phyloP scores from a whole-genome alignment of 306 rosid species.

The Begonia peltatifolia region DNA sequence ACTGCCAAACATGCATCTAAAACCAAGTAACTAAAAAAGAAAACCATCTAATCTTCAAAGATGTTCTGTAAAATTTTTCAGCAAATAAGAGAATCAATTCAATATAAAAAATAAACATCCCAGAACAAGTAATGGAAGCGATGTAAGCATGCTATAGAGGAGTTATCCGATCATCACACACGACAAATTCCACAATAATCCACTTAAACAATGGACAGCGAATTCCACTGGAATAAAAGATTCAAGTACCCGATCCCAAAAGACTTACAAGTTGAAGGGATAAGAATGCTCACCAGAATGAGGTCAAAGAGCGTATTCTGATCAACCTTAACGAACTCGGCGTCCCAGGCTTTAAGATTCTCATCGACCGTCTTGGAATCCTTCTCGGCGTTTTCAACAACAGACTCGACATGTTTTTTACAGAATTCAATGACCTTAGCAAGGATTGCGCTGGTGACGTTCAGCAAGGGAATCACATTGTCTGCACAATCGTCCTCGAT shows the following conservation, averaged over 20 bases:
- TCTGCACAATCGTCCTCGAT: slow-evolving; percentile 9
- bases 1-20: too few species aligned
- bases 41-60: too few species aligned
- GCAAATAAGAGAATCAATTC: too few species aligned
- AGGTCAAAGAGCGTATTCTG: slow-evolving; percentile 15
- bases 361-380: not conserved
- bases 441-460: slow-evolving; percentile 12
- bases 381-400: not conserved
- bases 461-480: slow-evolving; percentile 10
- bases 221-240: not conserved
- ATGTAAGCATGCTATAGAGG: too few species aligned
- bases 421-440: slow-evolving; percentile 20
- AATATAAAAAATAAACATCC: too few species aligned
- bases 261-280: not conserved
- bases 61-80: too few species aligned
- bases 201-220: too few species aligned
- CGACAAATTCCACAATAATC: too few species aligned
- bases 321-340: slow-evolving; percentile 11
- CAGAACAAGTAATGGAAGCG: too few species aligned
- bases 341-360: slow-evolving; percentile 15
- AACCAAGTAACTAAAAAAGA: too few species aligned
- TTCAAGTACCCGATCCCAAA: not conserved
- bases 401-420: slow-evolving; percentile 14
- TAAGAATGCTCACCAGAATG: slow-evolving; percentile 8
- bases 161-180: too few species aligned